These are phyloP conservation scores for Tolypocladium album DNA, from an alignment of 2,329 filamentous ascomycete genomes.

Conservation along the genomic window DNA sequence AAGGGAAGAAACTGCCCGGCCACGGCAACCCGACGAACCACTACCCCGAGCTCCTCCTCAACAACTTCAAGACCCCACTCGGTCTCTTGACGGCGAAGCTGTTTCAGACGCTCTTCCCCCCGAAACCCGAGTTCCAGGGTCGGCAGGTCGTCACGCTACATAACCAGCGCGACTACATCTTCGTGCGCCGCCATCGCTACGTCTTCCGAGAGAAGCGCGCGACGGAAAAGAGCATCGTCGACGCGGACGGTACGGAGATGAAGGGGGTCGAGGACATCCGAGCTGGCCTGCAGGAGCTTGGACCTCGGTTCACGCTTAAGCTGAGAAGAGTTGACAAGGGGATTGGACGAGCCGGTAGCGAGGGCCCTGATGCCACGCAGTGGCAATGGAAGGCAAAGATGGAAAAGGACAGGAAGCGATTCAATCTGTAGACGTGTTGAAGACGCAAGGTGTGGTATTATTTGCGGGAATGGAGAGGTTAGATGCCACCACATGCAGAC, in stretches of 20 bases:
- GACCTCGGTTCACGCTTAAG: constrained; percentile 67
- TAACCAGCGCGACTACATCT: constrained; percentile 95
- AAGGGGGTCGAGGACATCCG: constrained; percentile 78
- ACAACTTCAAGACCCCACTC: constrained; percentile 89
- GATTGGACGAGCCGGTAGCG: constrained; percentile 57
- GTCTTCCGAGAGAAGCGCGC: constrained; percentile 81
- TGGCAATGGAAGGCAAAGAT: constrained; percentile 96
- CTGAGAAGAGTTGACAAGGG: constrained; percentile 85
- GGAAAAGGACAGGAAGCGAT: constrained; percentile 89
- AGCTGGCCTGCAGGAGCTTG: constrained; percentile 81
- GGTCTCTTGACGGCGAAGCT: constrained; percentile 80
- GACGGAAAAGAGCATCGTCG: constrained; percentile 79
- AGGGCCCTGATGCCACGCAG: constrained; percentile 65
- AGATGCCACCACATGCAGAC: neutral
- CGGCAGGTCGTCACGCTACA: constrained; percentile 86
- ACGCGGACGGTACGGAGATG: constrained; percentile 70
- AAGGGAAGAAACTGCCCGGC: constrained; percentile 76
- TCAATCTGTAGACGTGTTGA: constrained; percentile 59
- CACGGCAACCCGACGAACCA: constrained; percentile 84
- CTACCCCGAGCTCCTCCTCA: constrained; percentile 81
- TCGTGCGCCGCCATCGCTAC: constrained; percentile 82
- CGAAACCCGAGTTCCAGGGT: constrained; percentile 71
- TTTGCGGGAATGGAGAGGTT: neutral
- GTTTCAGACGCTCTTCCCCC: constrained; percentile 53
- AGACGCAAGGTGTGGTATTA: neutral